Base-by-base conservation (phyloP, 805 yeast genomes). In the Sugiyamaella smithiae region DNA sequence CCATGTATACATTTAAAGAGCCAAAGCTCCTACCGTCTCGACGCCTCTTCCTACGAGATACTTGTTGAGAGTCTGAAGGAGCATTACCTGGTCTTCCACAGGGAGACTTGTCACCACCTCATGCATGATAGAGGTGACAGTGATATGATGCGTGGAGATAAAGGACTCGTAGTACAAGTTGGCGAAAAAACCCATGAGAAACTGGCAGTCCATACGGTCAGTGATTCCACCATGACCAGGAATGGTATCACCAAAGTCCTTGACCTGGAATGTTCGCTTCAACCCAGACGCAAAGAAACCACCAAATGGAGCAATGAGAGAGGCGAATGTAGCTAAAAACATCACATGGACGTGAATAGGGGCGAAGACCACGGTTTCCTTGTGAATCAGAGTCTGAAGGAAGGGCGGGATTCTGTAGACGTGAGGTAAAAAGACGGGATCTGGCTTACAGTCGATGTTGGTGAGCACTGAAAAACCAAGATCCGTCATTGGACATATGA, bases 151-250 rank as follows among this genome's bases (percentile, higher is more conserved):
- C n/a, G 58, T 83, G 31, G 91, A 82, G 57, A 93, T 78, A 66
- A 93, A 93, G 1, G 97, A 88, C 67, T 91, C 97, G 68, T 84
- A 90, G 70, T 93, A 93, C 57, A 93, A 74, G 64, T 89, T 90
- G 28, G 93, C 78, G 65, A 93, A 93, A 33, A 95, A 87, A 9
- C 99, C 99, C 98, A 93, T 93, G 59, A 93, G 73, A 65, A 91
- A 93, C 70, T 93, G 98, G 70, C 99, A 93, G 70, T 93, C 99
- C 73, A 93, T 84, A 70, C 99, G 80, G 66, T 93, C 99, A 22
- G 97, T 90, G 57, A 93, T 84, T 58, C 99, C 99, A 55, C 99
- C 99, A 65, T 93, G 99, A 26, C 99, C 99, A 12, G 99, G 99
- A 58, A 93, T 93, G 7, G 98, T 91, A 63, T 91, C 95, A 57